A percentile compares a stretch with the other conserved stretches of the same genome.
Evolutionary conservation across 2,329 filamentous ascomycete genomes (phyloP).

Genomic region (Sclerotinia minor): DNA sequence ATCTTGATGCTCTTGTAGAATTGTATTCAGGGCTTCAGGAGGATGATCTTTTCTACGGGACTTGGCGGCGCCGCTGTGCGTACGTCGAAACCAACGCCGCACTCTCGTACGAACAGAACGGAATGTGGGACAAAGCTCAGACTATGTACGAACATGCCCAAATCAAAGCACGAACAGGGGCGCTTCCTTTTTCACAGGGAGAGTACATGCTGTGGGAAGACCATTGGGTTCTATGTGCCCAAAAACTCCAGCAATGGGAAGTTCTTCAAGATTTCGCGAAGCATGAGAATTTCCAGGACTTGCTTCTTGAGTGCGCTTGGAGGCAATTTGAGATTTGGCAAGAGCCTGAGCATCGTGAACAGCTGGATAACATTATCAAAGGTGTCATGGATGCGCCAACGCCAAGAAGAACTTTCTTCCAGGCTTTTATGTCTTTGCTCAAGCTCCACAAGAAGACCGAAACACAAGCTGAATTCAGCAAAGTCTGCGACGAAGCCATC

Average conservation of each 20-base stretch:
- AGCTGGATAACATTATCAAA: constrained; percentile 90
- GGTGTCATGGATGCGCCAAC: constrained; percentile 97
- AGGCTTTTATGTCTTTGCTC: constrained; percentile 94
- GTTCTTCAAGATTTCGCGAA: constrained; percentile 97
- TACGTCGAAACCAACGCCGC: constrained; percentile 98
- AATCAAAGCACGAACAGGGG: constrained; percentile 92
- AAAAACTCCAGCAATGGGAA: constrained; percentile 99
- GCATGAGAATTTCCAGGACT: constrained; percentile 96
- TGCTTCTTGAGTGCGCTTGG: constrained; percentile 94
- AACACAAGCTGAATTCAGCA: constrained; percentile 74
- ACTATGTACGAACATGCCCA: constrained; percentile 95
- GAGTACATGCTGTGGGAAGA: constrained; percentile 99
- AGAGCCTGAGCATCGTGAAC: constrained; percentile 79
- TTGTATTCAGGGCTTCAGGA: constrained; percentile 89
- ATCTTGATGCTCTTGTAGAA: constrained; percentile 91
- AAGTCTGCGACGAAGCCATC: constrained; percentile 93
- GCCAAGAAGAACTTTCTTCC: constrained; percentile 91
- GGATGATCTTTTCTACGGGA: constrained; percentile 96
- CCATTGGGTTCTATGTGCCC: constrained; percentile 95
- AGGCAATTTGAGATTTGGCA: constrained; percentile 95
- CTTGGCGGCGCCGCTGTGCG: constrained; percentile 90
- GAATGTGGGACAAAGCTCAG: constrained; percentile 99
- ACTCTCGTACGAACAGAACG: constrained; percentile 96
- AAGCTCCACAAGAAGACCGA: constrained; percentile 93
- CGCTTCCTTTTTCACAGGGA: constrained; percentile 91